Conservation (phyloP, 768 basidiomycete genomes). For the Suillus sp. region DNA sequence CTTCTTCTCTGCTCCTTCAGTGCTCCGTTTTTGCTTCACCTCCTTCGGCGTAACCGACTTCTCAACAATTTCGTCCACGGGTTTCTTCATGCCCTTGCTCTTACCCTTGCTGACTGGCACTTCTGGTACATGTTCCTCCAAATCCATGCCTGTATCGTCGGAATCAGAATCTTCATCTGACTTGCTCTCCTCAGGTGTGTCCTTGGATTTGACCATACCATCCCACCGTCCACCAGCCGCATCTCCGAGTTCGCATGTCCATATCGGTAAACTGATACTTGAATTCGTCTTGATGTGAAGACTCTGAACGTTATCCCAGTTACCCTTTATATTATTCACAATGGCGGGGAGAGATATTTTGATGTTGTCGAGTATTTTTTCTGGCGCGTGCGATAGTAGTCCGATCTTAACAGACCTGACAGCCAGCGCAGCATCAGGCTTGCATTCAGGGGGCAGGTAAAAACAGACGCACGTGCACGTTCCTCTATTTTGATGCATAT, state of each 20-base stretch:
- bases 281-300: slow-evolving; percentile 89
- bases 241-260: slow-evolving; percentile 75
- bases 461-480: slow-evolving; percentile 77
- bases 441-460: neutral
- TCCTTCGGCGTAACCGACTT: slow-evolving; percentile 46
- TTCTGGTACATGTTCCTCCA: neutral
- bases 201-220: slow-evolving; percentile 25
- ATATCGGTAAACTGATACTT: slow-evolving; percentile 87
- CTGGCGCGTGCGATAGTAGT: slow-evolving; percentile 66
- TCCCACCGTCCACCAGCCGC: slow-evolving; percentile 35
- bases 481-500: slow-evolving; percentile 93
- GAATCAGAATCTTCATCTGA: slow-evolving; percentile 7
- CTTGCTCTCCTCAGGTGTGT: slow-evolving; percentile 8
- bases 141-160: neutral
- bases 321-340: slow-evolving; percentile 67
- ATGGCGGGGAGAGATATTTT: slow-evolving; percentile 76
- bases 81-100: slow-evolving; percentile 14
- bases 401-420: slow-evolving; percentile 83
- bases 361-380: slow-evolving; percentile 80
- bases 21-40: slow-evolving; percentile 54
- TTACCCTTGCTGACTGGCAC: slow-evolving; percentile 1
- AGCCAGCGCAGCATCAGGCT: neutral
- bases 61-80: slow-evolving; percentile 20
- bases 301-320: slow-evolving; percentile 90
- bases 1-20: slow-evolving; percentile 55